Base-by-base conservation (phyloP, 805 yeast genomes). In the Metschnikowia picachoensis region DNA sequence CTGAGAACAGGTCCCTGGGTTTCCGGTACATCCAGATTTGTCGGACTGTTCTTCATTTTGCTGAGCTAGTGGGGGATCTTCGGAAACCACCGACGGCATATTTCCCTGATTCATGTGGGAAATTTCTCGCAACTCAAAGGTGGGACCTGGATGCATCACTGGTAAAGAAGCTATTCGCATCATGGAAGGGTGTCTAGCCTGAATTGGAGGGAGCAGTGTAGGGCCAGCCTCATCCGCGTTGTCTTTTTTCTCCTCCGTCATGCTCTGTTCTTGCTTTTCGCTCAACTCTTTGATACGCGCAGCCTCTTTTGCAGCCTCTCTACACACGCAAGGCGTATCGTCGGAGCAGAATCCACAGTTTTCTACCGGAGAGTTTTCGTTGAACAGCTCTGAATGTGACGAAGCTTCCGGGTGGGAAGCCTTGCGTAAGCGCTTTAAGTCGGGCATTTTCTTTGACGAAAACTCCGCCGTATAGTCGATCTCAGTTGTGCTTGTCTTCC, bases 341-440 rank as follows among this genome's bases (percentile, higher is more conserved):
- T 87, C 96, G 0, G 95, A 80, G 60, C 98, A 92, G 65, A 92
- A 91, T 0, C 98, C 98, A 66, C 98, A 92, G 48, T 85, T 80
- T 53, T 87, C 95, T 49, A 74, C 72, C 7, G 80, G 77, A 1
- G 79, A 76, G 33, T 66, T 65, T 41, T 75, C 79, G 49, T 73
- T 67, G 47, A 73, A 70, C 5, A 41, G 42, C 31, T 32, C 50
- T 10, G 41, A 20, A 7, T 37, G 11, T n/a, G 37, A 39, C 17
- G 37, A 41, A 30, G 35, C 37, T 30, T 33, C 43, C 16, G 40
- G 41, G 34, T 46, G 41, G 27, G 16, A 30, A 31, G 30, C 47
- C 46, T 55, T 46, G 39, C 60, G 61, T 38, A 63, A 52, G 38
- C 62, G 69, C 49, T 58, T 68, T 49, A 65, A 65, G 50, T 65